These are phyloP conservation scores for Termitomyces sp. DNA, from an alignment of 768 basidiomycete species.

Conservation along the genomic window DNA sequence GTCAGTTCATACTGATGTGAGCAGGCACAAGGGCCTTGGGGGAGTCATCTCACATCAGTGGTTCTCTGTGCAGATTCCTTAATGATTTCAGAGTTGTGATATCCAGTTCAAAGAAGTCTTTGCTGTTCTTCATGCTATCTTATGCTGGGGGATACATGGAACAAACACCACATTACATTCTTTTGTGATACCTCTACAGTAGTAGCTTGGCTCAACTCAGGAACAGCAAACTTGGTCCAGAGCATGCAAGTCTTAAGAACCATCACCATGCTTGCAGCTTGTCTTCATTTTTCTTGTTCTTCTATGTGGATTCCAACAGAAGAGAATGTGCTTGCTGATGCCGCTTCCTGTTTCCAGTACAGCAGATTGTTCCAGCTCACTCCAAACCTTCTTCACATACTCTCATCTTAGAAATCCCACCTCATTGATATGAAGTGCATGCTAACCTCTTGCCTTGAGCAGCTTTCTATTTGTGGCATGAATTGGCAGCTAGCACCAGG, in stretches of 20 bases:
- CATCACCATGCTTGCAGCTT: no score
- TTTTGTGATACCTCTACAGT: constrained; percentile 26
- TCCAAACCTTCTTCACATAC: constrained; percentile 14
- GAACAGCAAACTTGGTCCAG: neutral
- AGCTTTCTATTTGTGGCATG: constrained; percentile 28
- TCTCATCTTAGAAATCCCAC: constrained; percentile 15
- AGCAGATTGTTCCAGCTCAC: constrained; percentile 20
- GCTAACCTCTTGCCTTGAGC: constrained; percentile 10
- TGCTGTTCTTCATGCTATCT: constrained; percentile 26
- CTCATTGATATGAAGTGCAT: no score
- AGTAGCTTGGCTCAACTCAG: constrained; percentile 9
- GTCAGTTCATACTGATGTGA: constrained; percentile 28
- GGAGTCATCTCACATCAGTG: constrained; percentile 18
- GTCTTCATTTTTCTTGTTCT: constrained; percentile 23
- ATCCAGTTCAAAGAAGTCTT: constrained; percentile 32
- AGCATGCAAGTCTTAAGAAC: constrained; percentile 14
- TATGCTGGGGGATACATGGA: constrained; percentile 22
- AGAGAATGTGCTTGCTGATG: constrained; percentile 21
- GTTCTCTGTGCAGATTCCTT: constrained; percentile 23
- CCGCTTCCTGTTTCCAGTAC: constrained; percentile 26
- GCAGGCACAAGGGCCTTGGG: constrained; percentile 27
- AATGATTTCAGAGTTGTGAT: constrained; percentile 17
- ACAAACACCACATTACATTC: constrained; percentile 23
- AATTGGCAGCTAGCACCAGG: constrained; percentile 27
- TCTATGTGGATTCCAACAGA: constrained; percentile 18